Conservation (phyloP, 306 rosid species). For the Glycine soja region DNA sequence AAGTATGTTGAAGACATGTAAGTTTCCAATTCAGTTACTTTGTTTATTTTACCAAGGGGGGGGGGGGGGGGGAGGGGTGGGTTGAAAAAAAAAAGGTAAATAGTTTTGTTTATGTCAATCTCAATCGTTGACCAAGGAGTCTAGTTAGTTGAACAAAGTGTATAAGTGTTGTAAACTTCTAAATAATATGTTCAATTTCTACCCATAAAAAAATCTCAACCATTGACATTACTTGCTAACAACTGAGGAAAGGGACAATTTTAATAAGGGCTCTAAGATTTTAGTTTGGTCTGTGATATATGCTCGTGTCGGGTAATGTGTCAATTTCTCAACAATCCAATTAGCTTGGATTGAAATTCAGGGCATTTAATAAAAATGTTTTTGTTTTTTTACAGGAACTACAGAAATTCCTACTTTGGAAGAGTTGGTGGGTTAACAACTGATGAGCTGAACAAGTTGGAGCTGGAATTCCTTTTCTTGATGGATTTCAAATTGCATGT, state of each 20-base stretch:
- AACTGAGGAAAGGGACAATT: slow-evolving; percentile 32
- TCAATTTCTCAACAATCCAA: neutral
- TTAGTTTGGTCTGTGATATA: slow-evolving; percentile 1
- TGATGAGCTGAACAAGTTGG: slow-evolving; percentile 75
- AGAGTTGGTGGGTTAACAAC: slow-evolving; percentile 88
- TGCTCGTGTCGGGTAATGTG: slow-evolving; percentile 14
- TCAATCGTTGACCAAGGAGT: too few species aligned
- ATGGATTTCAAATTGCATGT: slow-evolving; percentile 93
- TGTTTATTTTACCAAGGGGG: too few species aligned
- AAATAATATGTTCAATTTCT: too few species aligned
- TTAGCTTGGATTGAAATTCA: slow-evolving; percentile 28
- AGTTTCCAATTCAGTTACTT: slow-evolving; percentile 33
- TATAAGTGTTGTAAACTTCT: too few species aligned
- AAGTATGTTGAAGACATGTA: slow-evolving; percentile 92
- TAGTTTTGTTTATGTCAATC: too few species aligned
- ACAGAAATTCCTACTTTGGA: slow-evolving; percentile 83
- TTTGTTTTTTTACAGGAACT: slow-evolving; percentile 66
- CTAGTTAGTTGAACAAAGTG: too few species aligned
- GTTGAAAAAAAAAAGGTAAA: too few species aligned
- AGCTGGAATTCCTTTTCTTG: slow-evolving; percentile 78
- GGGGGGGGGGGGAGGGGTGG: too few species aligned
- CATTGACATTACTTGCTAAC: slow-evolving; percentile 29
- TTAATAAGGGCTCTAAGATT: slow-evolving; percentile 17
- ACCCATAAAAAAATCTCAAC: neutral
- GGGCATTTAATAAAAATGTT: slow-evolving; percentile 5